Base-by-base conservation (phyloP, 106 monocot genomes). In the Allium fistulosum region DNA sequence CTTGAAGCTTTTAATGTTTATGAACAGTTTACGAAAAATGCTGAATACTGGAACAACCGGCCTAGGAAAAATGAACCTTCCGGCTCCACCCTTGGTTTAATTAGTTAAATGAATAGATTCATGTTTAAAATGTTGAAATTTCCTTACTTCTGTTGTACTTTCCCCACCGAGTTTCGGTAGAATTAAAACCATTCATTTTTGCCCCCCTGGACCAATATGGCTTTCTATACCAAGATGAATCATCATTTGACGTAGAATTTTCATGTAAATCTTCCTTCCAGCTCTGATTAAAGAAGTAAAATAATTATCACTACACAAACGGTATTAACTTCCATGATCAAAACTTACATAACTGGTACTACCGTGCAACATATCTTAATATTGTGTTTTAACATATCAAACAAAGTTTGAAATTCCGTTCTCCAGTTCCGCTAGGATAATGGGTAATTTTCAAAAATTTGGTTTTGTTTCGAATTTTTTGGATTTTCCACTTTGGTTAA, bases 201-300 rank as follows among this genome's bases (percentile, higher is more conserved):
- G 78, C 46, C 69, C 69, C 78, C 60, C 62, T 92, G n/a, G 76
- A 66, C 84, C 87, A 85, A 69, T 74, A 74, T 70, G 78, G 83
- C 56, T 66, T 74, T 76, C 78, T 78, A 70, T 85, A 85, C 92
- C 92, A 93, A 79, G 87, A 62, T 26, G 83, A 53, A 47, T 69
- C 76, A 58, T 67, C 52, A 66, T 66, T 49, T 18, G 66, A 26
- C 18, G 46, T 18, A 66, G 14, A 15, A 17, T 22, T 17, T 46
- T 22, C 47, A 48, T 78, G 66, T 55, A 72, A 73, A 63, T 88
- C 85, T 65, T 74, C 75, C 69, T 71, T 69, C 92, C 92, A 92
- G 60, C 85, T 92, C 92, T 92, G 85, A 73, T 70, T 70, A 18
- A 52, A 28, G 13, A 69, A 48, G 58, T 15, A 10, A 28, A 69